Conservation (phyloP, 805 yeast genomes). For the Wickerhamomyces bisporus region DNA sequence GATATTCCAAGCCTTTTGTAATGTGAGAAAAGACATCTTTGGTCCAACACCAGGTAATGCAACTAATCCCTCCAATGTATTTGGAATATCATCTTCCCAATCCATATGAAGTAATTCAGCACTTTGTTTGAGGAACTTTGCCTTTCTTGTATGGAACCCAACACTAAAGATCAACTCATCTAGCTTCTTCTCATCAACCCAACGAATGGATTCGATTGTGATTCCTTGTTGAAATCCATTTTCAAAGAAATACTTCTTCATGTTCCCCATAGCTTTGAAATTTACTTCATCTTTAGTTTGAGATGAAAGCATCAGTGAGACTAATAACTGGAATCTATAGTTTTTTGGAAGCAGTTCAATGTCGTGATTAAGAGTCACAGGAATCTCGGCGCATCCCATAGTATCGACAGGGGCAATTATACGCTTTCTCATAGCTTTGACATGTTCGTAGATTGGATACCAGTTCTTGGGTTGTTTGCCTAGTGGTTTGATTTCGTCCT, state of each 20-base stretch:
- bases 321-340: conserved; percentile 65
- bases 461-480: conserved; percentile 39
- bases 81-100: conserved; percentile 68
- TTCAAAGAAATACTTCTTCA: conserved; percentile 44
- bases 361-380: conserved; percentile 31
- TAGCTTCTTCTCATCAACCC: conserved; percentile 47
- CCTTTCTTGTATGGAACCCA: conserved; percentile 83
- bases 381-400: conserved; percentile 73
- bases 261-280: conserved; percentile 58
- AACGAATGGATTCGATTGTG: conserved; percentile 47
- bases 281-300: conserved; percentile 91
- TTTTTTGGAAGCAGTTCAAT: conserved; percentile 28
- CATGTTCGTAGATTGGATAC: conserved; percentile 48
- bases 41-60: conserved; percentile 92
- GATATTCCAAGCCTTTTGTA: conserved; percentile 79
- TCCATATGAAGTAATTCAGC: conserved; percentile 45
- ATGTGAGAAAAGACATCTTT: conserved; percentile 81
- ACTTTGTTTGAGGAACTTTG: conserved; percentile 60
- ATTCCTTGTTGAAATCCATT: conserved; percentile 47
- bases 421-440: conserved; percentile 61
- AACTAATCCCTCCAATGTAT: conserved; percentile 56
- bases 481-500: neutral
- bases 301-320: conserved; percentile 81
- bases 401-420: conserved; percentile 82
- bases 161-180: conserved; percentile 70